Evolutionary conservation across 805 yeast genomes (phyloP).

Genomic region (Starmerella riodocensis): DNA sequence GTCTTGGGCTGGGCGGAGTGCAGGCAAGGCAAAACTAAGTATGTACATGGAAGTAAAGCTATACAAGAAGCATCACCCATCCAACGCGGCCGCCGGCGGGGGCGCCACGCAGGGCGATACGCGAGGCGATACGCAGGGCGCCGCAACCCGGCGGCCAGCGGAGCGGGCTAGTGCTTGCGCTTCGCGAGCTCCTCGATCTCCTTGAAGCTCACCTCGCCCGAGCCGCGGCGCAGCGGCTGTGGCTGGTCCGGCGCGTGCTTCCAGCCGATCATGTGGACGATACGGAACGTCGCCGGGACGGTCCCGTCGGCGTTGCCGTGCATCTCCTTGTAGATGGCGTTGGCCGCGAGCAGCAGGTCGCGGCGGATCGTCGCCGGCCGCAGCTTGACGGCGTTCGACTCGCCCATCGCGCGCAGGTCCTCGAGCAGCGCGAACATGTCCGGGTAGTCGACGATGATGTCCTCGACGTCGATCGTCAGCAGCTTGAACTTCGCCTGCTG

Average conservation of each 20-base stretch:
- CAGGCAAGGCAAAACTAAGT: too few relatives aligned
- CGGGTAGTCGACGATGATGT: constrained; percentile 66
- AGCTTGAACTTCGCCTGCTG: constrained; percentile 66
- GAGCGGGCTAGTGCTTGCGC: neutral
- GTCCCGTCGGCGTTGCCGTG: constrained; percentile 53
- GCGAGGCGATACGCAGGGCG: too few relatives aligned
- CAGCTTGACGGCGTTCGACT: constrained; percentile 48
- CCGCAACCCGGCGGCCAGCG: too few relatives aligned
- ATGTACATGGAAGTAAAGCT: too few relatives aligned
- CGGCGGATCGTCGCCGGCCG: constrained; percentile 35
- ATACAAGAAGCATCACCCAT: too few relatives aligned
- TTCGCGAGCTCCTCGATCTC: constrained; percentile 30
- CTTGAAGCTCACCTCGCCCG: constrained; percentile 54
- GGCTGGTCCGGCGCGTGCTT: constrained; percentile 59
- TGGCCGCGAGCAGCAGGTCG: constrained; percentile 61
- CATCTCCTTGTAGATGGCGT: constrained; percentile 55
- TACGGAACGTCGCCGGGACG: constrained; percentile 68
- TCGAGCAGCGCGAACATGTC: constrained; percentile 51
- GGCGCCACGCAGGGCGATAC: too few relatives aligned
- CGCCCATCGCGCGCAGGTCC: constrained; percentile 75
- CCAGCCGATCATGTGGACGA: constrained; percentile 83
- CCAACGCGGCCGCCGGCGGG: too few relatives aligned
- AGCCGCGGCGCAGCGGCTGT: constrained; percentile 58
- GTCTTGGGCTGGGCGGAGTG: too few relatives aligned
- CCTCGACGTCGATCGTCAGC: constrained; percentile 75